A percentile compares a stretch with the other conserved stretches of the same genome.
These are phyloP conservation scores for Phytopythium boreale DNA, from an alignment of 352 stramenopile genomes.

Conservation along the genomic window DNA sequence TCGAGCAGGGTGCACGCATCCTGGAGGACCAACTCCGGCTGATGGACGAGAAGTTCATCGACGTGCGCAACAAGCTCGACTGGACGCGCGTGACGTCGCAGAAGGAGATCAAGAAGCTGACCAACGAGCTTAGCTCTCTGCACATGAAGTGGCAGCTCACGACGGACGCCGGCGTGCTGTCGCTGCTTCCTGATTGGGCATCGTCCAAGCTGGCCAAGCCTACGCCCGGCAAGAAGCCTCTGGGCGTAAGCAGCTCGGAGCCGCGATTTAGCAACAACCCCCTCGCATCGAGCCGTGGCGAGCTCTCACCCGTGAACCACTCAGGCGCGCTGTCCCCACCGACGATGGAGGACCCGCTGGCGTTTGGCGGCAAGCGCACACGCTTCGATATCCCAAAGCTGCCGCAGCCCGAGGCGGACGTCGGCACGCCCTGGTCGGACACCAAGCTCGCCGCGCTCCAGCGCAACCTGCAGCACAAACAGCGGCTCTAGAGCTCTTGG, in stretches of 20 bases:
- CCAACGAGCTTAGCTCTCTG: constrained; percentile 51
- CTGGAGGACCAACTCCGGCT: constrained; percentile 94
- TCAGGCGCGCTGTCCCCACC: constrained; percentile 6
- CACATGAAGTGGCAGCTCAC: constrained; percentile 79
- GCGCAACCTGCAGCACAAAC: constrained; percentile 20
- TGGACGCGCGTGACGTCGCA: constrained; percentile 88
- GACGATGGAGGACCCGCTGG: constrained; percentile 27
- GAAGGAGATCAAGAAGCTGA: constrained; percentile 79
- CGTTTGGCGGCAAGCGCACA: constrained; percentile 10
- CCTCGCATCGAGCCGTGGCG: not conserved
- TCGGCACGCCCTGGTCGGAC: constrained; percentile 69
- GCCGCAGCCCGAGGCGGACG: constrained; percentile 56
- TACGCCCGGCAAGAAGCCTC: constrained; percentile 20
- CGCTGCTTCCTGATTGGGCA: constrained; percentile 46
- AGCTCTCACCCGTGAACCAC: constrained; percentile 14
- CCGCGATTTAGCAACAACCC: constrained; percentile 32
- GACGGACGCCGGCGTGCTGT: constrained; percentile 47
- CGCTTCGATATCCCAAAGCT: constrained; percentile 78
- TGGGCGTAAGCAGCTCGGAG: constrained; percentile 53
- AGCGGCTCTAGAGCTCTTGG: constrained; percentile 1
- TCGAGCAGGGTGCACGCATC: constrained; percentile 92
- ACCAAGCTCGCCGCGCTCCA: constrained; percentile 52
- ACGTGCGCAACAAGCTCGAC: constrained; percentile 95
- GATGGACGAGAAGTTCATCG: constrained; percentile 98
- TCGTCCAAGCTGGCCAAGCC: constrained; percentile 28